Evolutionary conservation across 2,329 filamentous ascomycete genomes (phyloP).

Genomic region (Microsporum canis): DNA sequence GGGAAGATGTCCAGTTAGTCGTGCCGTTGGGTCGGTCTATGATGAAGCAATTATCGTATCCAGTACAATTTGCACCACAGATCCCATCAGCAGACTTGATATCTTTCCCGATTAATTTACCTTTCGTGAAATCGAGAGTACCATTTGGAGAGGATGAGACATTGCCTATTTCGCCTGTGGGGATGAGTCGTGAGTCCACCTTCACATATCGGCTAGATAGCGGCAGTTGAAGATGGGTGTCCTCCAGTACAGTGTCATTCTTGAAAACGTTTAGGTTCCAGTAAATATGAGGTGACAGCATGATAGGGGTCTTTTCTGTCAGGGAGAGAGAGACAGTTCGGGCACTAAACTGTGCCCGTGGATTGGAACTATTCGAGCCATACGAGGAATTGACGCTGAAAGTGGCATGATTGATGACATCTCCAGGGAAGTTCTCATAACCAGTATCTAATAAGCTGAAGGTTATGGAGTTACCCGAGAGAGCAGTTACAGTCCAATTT

Average conservation of each 20-base stretch:
- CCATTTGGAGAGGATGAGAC: constrained; percentile 57
- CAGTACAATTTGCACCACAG: constrained; percentile 71
- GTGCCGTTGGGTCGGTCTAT: constrained; percentile 32
- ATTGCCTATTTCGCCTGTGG: constrained; percentile 62
- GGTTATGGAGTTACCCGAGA: constrained; percentile 33
- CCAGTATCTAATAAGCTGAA: constrained; percentile 37
- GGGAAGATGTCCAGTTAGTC: constrained; percentile 19
- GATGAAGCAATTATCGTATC: constrained; percentile 58
- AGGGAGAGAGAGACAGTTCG: constrained; percentile 36
- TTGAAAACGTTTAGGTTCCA: constrained; percentile 43
- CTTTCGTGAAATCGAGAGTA: constrained; percentile 53
- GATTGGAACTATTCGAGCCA: constrained; percentile 23
- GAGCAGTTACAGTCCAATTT: constrained; percentile 40
- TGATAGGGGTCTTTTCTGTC: constrained; percentile 39
- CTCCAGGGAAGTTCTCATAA: constrained; percentile 37
- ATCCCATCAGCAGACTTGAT: constrained; percentile 54
- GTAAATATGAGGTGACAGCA: constrained; percentile 42
- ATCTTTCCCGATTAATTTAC: constrained; percentile 67
- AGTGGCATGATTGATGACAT: constrained; percentile 37
- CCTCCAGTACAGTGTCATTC: constrained; percentile 31
- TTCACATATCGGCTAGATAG: constrained; percentile 36
- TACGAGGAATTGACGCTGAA: constrained; percentile 33
- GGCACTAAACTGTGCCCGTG: constrained; percentile 33
- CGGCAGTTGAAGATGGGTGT: constrained; percentile 37
- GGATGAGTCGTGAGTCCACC: constrained; percentile 54